Evolutionary conservation across 2,329 filamentous ascomycete genomes (phyloP), one percentile per base, ranked within the genome.

Genomic region (Aureobasidium melanogenum): DNA sequence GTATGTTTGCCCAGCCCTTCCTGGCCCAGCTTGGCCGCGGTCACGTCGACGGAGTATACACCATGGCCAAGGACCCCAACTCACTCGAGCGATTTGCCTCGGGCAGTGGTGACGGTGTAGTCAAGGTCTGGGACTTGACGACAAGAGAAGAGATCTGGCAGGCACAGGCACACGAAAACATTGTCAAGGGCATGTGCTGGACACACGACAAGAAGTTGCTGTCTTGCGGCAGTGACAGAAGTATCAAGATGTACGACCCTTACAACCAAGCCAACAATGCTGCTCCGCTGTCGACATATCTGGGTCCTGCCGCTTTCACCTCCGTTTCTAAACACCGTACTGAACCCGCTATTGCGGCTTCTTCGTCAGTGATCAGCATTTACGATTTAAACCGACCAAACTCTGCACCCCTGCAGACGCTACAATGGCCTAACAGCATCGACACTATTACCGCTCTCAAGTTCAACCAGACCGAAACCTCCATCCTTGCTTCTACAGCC

Each of bases 391-490:
- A 89, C 57, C 84, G 89, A 46, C 87, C 90, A 62, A 90, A 88
- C 30, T 81, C 82, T 1, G 86, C 88, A 0, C 88, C 91, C 0
- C 87, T 89, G 6, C 90, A 96, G 73, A 87, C 88, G 26, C 81
- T 97, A 15, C 82, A 85, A 64, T 97, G 92, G 91, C 93, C 93
- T 5, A 94, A 88, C 5, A 85, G 87, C 10, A 87, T 89, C 62
- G 94, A 96, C 74, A 97, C 94, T 4, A 94, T 97, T 74, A 96
- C 85, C 46, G 83, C 88, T 14, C 83, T 97, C 62, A 83, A 89
- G 44, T 96, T 97, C 79, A 99, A 97, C 76, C 88, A 95, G 71
- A 88, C 89, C 39, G 94, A 99, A 77, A 96, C 93, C 0, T 95
- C 90, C 0, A 84, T 99, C 46, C 79, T 99, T 32, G 94, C 87